phyloP scores from a whole-genome alignment of 371 early-diverging fungal species.

The Mucor circinelloides region DNA sequence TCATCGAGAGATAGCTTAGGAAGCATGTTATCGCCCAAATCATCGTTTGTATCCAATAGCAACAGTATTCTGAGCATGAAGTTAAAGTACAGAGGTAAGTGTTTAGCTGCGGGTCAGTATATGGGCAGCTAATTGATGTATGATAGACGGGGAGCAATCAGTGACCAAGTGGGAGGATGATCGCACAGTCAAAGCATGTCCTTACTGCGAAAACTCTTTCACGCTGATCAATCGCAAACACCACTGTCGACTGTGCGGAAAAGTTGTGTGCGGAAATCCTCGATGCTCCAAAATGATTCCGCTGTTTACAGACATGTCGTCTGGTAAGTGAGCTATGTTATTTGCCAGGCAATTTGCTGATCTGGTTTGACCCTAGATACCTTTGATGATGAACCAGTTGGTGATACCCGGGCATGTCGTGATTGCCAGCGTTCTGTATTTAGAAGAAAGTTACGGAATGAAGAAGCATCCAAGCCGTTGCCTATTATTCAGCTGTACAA shows the following conservation, averaged over 20 bases:
- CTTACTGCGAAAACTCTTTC: conserved; percentile 50
- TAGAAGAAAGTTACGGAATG: conserved; percentile 50
- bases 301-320: conserved; percentile 56
- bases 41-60: conserved; percentile 37
- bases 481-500: conserved; percentile 53
- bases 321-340: conserved; percentile 36
- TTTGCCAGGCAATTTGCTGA: neutral
- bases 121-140: neutral
- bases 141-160: conserved; percentile 60
- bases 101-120: neutral
- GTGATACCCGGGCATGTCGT: conserved; percentile 65
- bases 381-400: conserved; percentile 57
- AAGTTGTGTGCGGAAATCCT: conserved; percentile 67
- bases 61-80: conserved; percentile 52
- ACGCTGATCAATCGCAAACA: conserved; percentile 68
- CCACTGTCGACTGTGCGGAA: conserved; percentile 82
- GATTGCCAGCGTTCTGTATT: conserved; percentile 61
- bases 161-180: conserved; percentile 74
- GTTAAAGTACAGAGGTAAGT: conserved; percentile 49
- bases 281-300: conserved; percentile 65
- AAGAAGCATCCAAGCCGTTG: conserved; percentile 46
- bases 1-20: conserved; percentile 46
- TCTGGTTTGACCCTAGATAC: conserved; percentile 20
- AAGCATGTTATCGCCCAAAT: conserved; percentile 38
- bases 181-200: conserved; percentile 50